Base-by-base conservation (phyloP, 2,329 filamentous ascomycete species). In the Triangularia verruculosa region DNA sequence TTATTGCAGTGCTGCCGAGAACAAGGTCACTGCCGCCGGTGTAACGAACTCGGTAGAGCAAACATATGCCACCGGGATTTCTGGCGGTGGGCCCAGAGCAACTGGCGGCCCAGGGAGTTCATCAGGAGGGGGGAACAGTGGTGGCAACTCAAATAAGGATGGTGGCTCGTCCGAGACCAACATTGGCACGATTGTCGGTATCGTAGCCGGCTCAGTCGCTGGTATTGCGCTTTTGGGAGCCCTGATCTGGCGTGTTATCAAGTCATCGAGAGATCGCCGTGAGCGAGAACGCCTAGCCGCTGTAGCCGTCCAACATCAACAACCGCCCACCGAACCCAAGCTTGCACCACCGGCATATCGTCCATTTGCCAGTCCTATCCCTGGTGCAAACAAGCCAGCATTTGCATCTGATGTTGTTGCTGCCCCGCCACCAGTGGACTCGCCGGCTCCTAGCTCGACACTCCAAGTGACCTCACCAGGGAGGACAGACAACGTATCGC, bases 1-100 rank as follows among this genome's bases (percentile, higher is more conserved):
- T 53, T 85, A 84, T 68, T 85, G 82, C 69, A 81, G 77, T 61
- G 83, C 82, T 3, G 83, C 79, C 0, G 75, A 75, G 57, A 77
- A 73, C 22, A 69, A 80, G 43, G 75, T 78, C 0, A 74, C 69
- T 0, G 74, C 79, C 4, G 74, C 75, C 0, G 78, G 78, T 0
- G 75, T 83, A 2, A 76, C 74, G 2, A 75, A 78, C 15, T 80
- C 81, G 59, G 61, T 67, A 6, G 64, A 39, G 61, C 69, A 78
- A 59, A 70, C 73, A 1, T 71, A 67, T 24, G 63, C 66, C 3
- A 47, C 51, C 15, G 51, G 51, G 15, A 24, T 24, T 15, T 24
- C 22, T 25, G 51, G 51, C 11, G 25, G 51, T 17, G 51, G 22
- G 8, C 51, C 51, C 12, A 54, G 51, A 28, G 22, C 51, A 15